Evolutionary conservation across 164 flowering plant species (phyloP), one percentile per base, ranked within the genome.

Genomic region (Dillenia turbinata): DNA sequence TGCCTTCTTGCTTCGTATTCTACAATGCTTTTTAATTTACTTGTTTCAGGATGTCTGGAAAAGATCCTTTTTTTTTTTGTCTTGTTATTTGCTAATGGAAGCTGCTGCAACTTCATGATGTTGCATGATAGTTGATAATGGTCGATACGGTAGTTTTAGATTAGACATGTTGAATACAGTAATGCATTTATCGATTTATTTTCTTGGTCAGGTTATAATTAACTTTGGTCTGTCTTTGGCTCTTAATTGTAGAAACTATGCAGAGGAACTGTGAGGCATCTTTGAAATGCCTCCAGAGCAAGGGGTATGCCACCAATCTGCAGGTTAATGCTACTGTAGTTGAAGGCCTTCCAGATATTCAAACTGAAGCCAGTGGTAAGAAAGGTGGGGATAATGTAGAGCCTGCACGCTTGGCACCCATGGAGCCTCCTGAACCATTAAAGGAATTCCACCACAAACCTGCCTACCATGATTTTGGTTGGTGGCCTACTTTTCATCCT

Each of bases 221-320:
- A 33, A 33, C 40, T 33, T 6, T 33, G 40, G 40, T 33, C 40
- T 33, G 40, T 33, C 40, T 33, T 33, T 7, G 7, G 40, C 43
- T 59, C 54, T 61, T 62, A 16, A 24, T 44, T 72, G 71, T 83
- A 85, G 96, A 75, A 74, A 69, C 75, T 14, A 77, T 86, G 83
- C 90, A 83, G 58, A 80, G 57, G 70, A 69, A 67, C 71, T 76
- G 70, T 65, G 92, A 79, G 88, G 92, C 88, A 78, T 78, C 91
- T 61, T 44, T 73, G 14, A 68, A 69, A 65, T 77, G 88, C 83
- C 82, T 77, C 63, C 87, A 79, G 56, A 70, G 45, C 46, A 78
- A 75, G 59, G 80, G 69, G 59, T 71, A 75, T 67, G 78, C 82
- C 48, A 76, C 52, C 71, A 74, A 66, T 26, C 60, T 74, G 51